Conservation (phyloP, 2,329 filamentous ascomycete species). For the Calonectria hawksworthii region DNA sequence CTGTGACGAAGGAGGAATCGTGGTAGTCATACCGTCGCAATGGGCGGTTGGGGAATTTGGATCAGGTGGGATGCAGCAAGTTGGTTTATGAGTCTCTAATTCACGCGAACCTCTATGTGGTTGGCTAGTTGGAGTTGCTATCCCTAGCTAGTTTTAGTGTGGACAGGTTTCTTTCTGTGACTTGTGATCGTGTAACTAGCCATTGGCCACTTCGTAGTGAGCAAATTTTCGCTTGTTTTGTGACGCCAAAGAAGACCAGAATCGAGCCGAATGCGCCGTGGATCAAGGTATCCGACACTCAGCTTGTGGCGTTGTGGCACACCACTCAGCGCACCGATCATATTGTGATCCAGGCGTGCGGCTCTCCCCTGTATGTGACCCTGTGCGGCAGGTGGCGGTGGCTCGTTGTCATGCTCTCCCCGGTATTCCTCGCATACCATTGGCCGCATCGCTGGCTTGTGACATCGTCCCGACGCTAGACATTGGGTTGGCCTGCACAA, state of each 20-base stretch:
- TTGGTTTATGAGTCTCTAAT: neutral
- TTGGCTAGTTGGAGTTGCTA: slow-evolving; percentile 3
- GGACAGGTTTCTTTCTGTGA: neutral
- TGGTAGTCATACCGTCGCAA: neutral
- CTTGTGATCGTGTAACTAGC: neutral
- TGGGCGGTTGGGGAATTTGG: neutral
- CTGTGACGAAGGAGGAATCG: neutral
- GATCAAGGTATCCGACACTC: neutral
- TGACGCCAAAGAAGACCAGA: neutral
- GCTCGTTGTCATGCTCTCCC: slow-evolving; percentile 9
- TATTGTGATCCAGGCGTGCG: neutral
- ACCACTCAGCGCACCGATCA: neutral
- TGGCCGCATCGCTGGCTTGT: slow-evolving; percentile 34
- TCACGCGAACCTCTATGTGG: neutral
- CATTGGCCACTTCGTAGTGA: neutral
- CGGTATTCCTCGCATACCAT: slow-evolving; percentile 12
- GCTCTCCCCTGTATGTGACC: slow-evolving; percentile 19
- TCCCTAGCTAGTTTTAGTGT: neutral
- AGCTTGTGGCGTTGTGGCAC: slow-evolving; percentile 22
- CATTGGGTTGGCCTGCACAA: slow-evolving; percentile 38
- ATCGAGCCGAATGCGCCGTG: neutral
- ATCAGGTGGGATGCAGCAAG: neutral
- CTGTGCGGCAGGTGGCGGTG: slow-evolving; percentile 29
- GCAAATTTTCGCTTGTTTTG: neutral
- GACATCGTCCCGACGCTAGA: slow-evolving; percentile 30